Percentiles rank a stretch among this genome's conserved stretches.
These are phyloP conservation scores for Dillenia turbinata DNA, from an alignment of 164 flowering plant genomes.

Conservation along the genomic window DNA sequence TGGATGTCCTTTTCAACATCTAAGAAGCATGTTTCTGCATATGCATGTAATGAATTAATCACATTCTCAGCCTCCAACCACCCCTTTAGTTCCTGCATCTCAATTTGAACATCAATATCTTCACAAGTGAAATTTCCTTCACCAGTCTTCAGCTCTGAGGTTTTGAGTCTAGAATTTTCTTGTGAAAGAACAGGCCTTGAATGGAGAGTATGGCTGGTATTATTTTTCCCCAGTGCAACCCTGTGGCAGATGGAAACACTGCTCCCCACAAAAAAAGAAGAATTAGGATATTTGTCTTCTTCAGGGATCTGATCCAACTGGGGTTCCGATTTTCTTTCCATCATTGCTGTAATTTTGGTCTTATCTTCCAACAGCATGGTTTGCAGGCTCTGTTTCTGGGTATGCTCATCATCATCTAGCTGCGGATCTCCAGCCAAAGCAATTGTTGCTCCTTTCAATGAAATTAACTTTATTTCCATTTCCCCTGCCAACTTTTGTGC, in stretches of 20 bases:
- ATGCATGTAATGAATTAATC: slow-evolving; percentile 19
- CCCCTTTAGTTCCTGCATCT: slow-evolving; percentile 21
- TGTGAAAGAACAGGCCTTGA: slow-evolving; percentile 1
- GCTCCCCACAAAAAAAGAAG: slow-evolving; percentile 29
- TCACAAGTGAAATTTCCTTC: slow-evolving; percentile 10
- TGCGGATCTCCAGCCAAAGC: slow-evolving; percentile 54
- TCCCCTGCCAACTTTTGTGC: slow-evolving; percentile 48
- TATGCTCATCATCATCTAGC: slow-evolving; percentile 24
- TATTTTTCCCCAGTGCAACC: slow-evolving; percentile 5
- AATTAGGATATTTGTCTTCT: slow-evolving; percentile 38
- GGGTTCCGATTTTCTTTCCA: slow-evolving; percentile 24
- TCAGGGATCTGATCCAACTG: slow-evolving; percentile 28
- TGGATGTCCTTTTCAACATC: slow-evolving; percentile 16
- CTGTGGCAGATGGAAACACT: slow-evolving; percentile 22
- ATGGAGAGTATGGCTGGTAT: slow-evolving; percentile 10
- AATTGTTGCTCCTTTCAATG: slow-evolving; percentile 65
- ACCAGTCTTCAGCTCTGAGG: slow-evolving; percentile 12
- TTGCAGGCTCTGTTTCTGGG: slow-evolving; percentile 26
- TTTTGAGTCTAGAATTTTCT: neutral
- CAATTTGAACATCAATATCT: slow-evolving; percentile 19
- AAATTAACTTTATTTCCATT: slow-evolving; percentile 52
- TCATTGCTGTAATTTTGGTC: slow-evolving; percentile 14
- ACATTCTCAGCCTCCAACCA: slow-evolving; percentile 22
- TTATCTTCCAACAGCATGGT: slow-evolving; percentile 27
- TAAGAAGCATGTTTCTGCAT: slow-evolving; percentile 24